phyloP scores from a whole-genome alignment of 1,284 basidiomycete genomes.

The Termitomyces sp. region DNA sequence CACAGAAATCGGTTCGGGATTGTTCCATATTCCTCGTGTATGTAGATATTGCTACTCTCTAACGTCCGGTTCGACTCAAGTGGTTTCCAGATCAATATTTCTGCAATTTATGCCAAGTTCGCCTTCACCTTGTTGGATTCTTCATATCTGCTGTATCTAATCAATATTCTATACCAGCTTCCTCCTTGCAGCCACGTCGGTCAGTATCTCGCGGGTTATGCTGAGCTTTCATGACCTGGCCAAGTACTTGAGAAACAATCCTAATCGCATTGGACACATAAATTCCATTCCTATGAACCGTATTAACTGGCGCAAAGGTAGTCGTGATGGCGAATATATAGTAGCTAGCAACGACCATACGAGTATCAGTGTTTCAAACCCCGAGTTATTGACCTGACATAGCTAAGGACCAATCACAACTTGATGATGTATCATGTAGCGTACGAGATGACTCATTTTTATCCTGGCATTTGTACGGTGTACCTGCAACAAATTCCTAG shows the following conservation, averaged over 20 bases:
- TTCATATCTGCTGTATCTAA: neutral
- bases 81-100: slow-evolving; percentile 9
- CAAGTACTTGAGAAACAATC: slow-evolving; percentile 9
- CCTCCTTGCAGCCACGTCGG: slow-evolving; percentile 10
- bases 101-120: slow-evolving; percentile 11
- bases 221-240: slow-evolving; percentile 14
- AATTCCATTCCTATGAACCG: slow-evolving; percentile 9
- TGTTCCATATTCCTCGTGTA: slow-evolving; percentile 7
- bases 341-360: slow-evolving; percentile 1
- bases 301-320: slow-evolving; percentile 13
- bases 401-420: no score
- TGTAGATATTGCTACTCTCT: neutral
- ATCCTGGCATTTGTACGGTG: no score
- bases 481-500: no score
- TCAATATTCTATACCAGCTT: neutral
- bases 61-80: no score
- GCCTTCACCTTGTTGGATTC: neutral
- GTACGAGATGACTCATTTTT: no score
- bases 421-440: no score
- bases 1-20: slow-evolving; percentile 12
- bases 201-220: slow-evolving; percentile 16
- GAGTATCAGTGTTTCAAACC: neutral
- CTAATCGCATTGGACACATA: slow-evolving; percentile 11
- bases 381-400: neutral
- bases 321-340: slow-evolving; percentile 9